Base-by-base conservation (phyloP, 2,329 filamentous ascomycete species). In the Ophioceras dolichostomum region DNA sequence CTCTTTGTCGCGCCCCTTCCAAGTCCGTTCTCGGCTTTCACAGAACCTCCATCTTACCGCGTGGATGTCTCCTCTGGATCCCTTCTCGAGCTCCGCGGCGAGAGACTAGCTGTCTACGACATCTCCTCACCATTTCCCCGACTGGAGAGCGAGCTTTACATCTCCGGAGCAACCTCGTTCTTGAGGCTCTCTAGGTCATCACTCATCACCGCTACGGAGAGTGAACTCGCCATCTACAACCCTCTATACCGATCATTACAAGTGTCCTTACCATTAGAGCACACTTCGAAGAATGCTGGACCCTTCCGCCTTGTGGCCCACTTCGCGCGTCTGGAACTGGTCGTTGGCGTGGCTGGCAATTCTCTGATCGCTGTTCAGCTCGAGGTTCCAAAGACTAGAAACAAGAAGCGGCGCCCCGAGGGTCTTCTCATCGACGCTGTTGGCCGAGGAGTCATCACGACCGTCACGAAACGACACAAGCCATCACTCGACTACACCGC, bases 341-440 rank as follows among this genome's bases (percentile, higher is more conserved):
- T 73, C 4, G 68, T 85, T 16, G 80, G 73, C 3, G 58, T 87
- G 6, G 57, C 69, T n/a, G 73, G 73, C 22, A 69, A 71, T 31
- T 67, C 74, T 32, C 60, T 89, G 22, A 62, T 85, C 13, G 80
- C 75, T 1, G 65, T 87, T 36, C 81, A 86, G 48, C 60, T 81
- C n/a, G 74, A 80, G 49, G 68, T 70, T 2, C 75, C 74, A 2
- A 68, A 67, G 47, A 61, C 58, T 32, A 64, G 70, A n/a, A 63
- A 64, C 41, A 70, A 65, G 43, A 70, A 73, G 55, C 64, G 70
- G 27, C 69, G 69, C 28, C 60, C 64, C 1, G 68, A 74, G 36
- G 78, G 79, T 8, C 62, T 83, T 7, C 60, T 88, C 19, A 79
- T 83, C 24, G 81, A 88, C 50, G 81, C 82, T 0, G 73, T 88